These are phyloP conservation scores for Eucalyptus sp. DNA, from an alignment of 345 rosid genomes.

Conservation along the genomic window DNA sequence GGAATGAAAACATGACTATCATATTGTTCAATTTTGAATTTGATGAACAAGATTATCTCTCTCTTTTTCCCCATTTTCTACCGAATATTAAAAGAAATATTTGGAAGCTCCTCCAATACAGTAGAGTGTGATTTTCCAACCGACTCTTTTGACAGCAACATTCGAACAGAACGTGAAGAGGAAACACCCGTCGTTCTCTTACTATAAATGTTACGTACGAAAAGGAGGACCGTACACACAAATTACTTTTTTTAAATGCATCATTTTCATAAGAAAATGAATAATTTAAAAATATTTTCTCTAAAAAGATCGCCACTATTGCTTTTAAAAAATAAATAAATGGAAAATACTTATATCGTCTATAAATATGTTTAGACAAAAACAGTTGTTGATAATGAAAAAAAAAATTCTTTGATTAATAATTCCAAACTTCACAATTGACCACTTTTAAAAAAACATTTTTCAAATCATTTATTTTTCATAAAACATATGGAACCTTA, in stretches of 20 bases:
- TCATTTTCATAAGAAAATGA: neutral
- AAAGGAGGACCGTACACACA: neutral
- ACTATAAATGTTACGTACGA: neutral
- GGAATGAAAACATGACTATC: neutral
- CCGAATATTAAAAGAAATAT: neutral
- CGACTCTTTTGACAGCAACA: neutral
- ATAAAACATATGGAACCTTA: fast-evolving
- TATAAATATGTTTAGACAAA: neutral
- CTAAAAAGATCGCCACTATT: fast-evolving
- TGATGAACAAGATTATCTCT: neutral
- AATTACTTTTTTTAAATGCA: neutral
- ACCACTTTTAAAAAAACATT: neutral
- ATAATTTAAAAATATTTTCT: neutral
- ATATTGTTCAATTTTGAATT: neutral
- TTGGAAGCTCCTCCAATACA: neutral
- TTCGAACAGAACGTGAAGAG: neutral
- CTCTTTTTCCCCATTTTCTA: neutral
- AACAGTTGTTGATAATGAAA: no score
- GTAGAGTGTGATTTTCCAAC: neutral
- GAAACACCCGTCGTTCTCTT: neutral
- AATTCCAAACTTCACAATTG: fast-evolving
- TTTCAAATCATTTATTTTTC: neutral
- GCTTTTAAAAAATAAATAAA: neutral
- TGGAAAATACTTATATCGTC: neutral
- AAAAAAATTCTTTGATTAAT: fast-evolving